Conservation (phyloP, 768 basidiomycete species). For the Amanita rimosa region DNA sequence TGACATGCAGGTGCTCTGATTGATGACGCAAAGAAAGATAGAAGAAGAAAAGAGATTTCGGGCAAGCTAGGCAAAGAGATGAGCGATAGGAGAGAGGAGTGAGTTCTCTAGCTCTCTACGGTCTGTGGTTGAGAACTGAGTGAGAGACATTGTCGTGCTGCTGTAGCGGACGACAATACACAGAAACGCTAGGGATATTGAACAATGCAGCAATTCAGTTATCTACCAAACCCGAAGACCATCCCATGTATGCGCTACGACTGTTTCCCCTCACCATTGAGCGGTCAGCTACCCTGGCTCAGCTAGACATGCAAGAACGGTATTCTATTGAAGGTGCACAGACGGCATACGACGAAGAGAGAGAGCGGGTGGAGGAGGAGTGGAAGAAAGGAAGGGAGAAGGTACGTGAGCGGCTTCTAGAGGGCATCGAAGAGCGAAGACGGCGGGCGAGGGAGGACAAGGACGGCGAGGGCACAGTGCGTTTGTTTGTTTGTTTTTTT, state of each 20-base stretch:
- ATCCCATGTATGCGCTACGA: conserved; percentile 56
- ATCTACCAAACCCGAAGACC: conserved; percentile 54
- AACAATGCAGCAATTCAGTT: conserved; percentile 50
- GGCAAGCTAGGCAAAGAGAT: conserved; percentile 65
- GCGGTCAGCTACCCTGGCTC: conserved; percentile 62
- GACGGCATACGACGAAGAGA: conserved; percentile 68
- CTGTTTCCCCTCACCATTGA: conserved; percentile 66
- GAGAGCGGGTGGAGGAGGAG: conserved; percentile 72
- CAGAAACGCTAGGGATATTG: conserved; percentile 52
- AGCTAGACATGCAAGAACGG: conserved; percentile 56
- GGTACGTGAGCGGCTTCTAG: conserved; percentile 66
- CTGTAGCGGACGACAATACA: conserved; percentile 49
- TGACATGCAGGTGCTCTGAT: conserved; percentile 9
- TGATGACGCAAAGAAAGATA: conserved; percentile 45
- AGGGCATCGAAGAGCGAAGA: conserved; percentile 77
- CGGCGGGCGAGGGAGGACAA: conserved; percentile 78
- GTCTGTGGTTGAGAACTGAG: background rate
- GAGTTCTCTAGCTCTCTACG: conserved; percentile 3
- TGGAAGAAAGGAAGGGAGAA: conserved; percentile 67
- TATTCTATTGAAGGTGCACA: conserved; percentile 56
- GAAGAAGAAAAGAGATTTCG: conserved; percentile 57
- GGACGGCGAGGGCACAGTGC: conserved; percentile 74
- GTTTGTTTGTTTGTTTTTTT: too few species aligned
- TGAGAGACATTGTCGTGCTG: conserved; percentile 4
- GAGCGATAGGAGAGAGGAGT: conserved; percentile 70